phyloP scores from a whole-genome alignment of 2,329 filamentous ascomycete genomes.

The Lecanicillium sp. region DNA sequence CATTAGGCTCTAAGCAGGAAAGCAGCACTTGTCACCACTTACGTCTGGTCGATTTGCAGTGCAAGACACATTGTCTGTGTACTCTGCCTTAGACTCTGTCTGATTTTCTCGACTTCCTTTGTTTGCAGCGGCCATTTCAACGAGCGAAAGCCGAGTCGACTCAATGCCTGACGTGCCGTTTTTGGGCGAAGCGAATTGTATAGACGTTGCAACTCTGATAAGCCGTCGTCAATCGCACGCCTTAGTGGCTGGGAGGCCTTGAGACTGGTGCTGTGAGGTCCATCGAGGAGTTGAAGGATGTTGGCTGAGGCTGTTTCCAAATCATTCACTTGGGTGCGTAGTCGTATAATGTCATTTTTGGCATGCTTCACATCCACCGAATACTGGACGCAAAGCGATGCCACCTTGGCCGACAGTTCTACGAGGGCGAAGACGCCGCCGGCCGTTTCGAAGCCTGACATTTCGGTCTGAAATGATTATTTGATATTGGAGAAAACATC shows the following conservation, averaged over 20 bases:
- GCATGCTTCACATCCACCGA: slow-evolving; percentile 1
- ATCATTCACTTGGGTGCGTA: not conserved
- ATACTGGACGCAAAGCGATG: slow-evolving; percentile 2
- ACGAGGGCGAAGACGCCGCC: slow-evolving; percentile 6
- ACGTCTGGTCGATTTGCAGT: slow-evolving; percentile 26
- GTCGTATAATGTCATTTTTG: not conserved
- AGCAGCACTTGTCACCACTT: too few species aligned
- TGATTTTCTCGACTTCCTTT: slow-evolving; percentile 7
- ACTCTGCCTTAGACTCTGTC: slow-evolving; percentile 18
- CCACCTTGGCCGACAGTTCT: slow-evolving; percentile 6
- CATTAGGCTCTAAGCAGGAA: too few species aligned
- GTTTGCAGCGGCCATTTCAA: slow-evolving; percentile 6
- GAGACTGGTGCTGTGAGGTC: not conserved
- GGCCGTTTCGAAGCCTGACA: too few species aligned
- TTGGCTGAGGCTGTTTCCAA: not conserved
- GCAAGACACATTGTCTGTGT: slow-evolving; percentile 18
- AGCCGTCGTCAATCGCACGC: not conserved
- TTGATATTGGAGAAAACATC: too few species aligned
- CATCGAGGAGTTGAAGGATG: not conserved
- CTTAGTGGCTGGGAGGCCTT: not conserved
- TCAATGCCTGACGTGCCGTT: not conserved
- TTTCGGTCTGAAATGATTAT: too few species aligned
- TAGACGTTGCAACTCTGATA: not conserved
- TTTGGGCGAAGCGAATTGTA: not conserved
- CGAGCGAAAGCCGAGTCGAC: not conserved